Conservation (phyloP, 768 basidiomycete genomes). For the Pulveroboletus sp. region DNA sequence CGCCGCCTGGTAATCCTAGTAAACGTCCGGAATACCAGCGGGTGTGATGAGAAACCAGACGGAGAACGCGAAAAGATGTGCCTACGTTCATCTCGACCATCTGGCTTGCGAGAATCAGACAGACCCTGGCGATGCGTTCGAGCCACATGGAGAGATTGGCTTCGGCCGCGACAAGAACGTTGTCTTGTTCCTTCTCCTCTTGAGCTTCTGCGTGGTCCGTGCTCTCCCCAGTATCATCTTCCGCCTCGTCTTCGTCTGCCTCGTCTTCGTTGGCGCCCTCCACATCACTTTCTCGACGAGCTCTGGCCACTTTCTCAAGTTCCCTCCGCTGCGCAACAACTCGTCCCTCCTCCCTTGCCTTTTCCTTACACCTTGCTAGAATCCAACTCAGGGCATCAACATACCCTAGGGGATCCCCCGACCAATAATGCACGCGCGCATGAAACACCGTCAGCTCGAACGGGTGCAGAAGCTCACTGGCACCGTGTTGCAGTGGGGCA, state of each 20-base stretch:
- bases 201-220: background rate
- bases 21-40: background rate
- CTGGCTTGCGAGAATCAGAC: constrained; percentile 77
- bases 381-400: constrained; percentile 70
- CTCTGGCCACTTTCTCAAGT: background rate
- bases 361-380: constrained; percentile 56
- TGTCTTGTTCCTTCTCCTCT: constrained; percentile 13
- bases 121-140: constrained; percentile 74
- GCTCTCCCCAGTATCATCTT: background rate
- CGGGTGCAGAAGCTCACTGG: constrained; percentile 27
- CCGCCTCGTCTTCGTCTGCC: background rate
- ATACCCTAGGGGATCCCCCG: constrained; percentile 77
- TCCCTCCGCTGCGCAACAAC: constrained; percentile 13
- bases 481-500: constrained; percentile 22
- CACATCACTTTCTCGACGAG: background rate
- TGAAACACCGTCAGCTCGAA: constrained; percentile 66
- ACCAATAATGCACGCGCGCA: constrained; percentile 76
- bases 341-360: constrained; percentile 37
- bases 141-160: constrained; percentile 69
- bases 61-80: background rate
- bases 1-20: constrained; percentile 76
- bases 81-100: constrained; percentile 81
- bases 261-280: background rate
- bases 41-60: background rate
- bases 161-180: constrained; percentile 24